Base-by-base conservation (phyloP, 495 filamentous ascomycete genomes). In the Xylaria nigripes region DNA sequence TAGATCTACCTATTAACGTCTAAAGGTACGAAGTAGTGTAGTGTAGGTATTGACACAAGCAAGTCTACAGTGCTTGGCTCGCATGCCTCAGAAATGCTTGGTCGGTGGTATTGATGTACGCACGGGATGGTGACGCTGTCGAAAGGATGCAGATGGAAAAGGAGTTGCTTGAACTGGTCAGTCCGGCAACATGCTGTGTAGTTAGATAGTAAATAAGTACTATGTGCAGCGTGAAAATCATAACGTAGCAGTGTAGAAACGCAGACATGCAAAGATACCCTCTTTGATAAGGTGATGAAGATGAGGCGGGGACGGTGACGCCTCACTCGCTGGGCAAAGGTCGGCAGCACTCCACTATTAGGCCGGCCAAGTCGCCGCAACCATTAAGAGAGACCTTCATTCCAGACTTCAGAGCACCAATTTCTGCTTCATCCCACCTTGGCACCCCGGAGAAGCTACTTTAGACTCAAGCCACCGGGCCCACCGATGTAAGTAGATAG, bases 351-450 rank as follows among this genome's bases (percentile, higher is more conserved):
- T 75, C 75, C 75, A 77, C 75, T 75, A 76, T 77, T 77, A 71
- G 68, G 71, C 75, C 75, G 75, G 75, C 67, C 67, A 77, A 75
- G 75, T 65, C 68, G 73, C 75, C 73, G 73, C 60, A 64, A 67
- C 61, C 61, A 67, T 52, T 48, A 57, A 55, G 45, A 62, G 42
- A 50, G 50, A 51, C 54, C 50, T 36, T 50, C 50, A 51, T 49
- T 51, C 59, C 61, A 59, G 58, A 51, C 42, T 48, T 56, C 60
- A 59, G 58, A 55, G 50, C 61, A 66, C 56, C 58, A 56, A 61
- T 58, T 61, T 66, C 59, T 66, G 63, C 55, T 59, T 57, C 61
- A 66, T 60, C 51, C 59, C 61, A 66, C 58, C 61, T 55, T 61
- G 62, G 59, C 63, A 61, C 61, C 63, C 21, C 36, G 46, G 45